Conservation (phyloP, 306 rosid species). For the Cucurbita moschata region DNA sequence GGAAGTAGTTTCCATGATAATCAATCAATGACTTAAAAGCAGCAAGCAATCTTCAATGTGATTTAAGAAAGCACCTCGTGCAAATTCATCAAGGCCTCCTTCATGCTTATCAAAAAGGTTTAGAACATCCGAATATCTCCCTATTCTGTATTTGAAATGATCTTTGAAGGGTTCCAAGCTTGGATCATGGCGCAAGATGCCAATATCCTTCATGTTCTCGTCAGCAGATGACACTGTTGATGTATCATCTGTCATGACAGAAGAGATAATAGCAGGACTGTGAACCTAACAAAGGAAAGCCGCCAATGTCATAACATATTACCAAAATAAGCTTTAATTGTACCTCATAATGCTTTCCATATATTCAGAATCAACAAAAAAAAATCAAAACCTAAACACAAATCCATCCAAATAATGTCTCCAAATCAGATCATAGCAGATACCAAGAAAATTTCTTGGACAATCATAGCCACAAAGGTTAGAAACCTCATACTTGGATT, state of each 20-base stretch:
- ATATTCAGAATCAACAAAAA: neutral
- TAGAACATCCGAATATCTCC: slow-evolving; percentile 47
- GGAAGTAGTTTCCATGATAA: neutral
- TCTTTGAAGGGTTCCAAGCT: slow-evolving; percentile 38
- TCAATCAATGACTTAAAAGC: neutral
- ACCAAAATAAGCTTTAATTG: neutral
- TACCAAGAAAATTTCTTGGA: neutral
- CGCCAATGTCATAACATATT: slow-evolving; percentile 10
- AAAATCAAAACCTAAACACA: neutral
- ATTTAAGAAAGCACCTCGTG: slow-evolving; percentile 40
- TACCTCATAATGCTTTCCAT: neutral
- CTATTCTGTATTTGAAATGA: slow-evolving; percentile 61
- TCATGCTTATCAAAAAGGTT: slow-evolving; percentile 52
- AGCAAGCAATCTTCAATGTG: slow-evolving; percentile 1
- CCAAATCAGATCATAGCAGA: neutral
- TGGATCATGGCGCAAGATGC: slow-evolving; percentile 48
- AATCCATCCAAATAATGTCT: neutral
- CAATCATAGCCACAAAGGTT: neutral
- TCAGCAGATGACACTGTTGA: slow-evolving; percentile 21
- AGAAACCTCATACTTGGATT: neutral
- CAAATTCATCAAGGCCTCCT: slow-evolving; percentile 77
- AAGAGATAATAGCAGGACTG: slow-evolving; percentile 21
- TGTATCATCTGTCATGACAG: slow-evolving; percentile 47
- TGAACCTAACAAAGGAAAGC: slow-evolving; percentile 35
- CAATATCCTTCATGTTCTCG: slow-evolving; percentile 34